Evolutionary conservation across 345 rosid genomes (phyloP).

Genomic region (Populus davidiana): DNA sequence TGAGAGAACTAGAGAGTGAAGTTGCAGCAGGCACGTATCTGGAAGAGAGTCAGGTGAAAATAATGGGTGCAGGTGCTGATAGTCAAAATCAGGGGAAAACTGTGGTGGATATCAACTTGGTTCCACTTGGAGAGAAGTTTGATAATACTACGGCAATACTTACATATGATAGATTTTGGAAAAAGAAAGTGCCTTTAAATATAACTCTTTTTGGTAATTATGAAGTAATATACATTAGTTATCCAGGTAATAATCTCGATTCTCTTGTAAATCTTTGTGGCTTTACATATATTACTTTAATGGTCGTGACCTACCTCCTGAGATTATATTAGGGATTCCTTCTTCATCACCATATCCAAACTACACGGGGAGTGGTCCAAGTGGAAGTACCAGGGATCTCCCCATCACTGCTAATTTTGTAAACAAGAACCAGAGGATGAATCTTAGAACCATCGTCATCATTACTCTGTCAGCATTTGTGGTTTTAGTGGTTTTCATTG

Average conservation of each 20-base stretch:
- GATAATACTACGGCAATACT: constrained; percentile 91
- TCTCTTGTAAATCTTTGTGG: constrained; percentile 14
- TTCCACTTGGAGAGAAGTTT: constrained; percentile 96
- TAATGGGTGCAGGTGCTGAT: constrained; percentile 98
- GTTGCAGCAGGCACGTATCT: constrained; percentile 87
- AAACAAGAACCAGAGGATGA: constrained; percentile 68
- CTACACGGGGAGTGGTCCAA: constrained; percentile 58
- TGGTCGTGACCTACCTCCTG: constrained; percentile 19
- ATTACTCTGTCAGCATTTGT: constrained; percentile 81
- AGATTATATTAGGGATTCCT: constrained; percentile 60
- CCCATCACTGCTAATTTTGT: constrained; percentile 64
- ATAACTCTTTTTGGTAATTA: constrained; percentile 75
- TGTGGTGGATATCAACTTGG: constrained; percentile 79
- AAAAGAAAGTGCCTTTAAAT: constrained; percentile 72
- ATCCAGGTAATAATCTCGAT: constrained; percentile 65
- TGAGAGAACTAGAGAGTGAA: constrained; percentile 90
- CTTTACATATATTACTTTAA: constrained; percentile 9
- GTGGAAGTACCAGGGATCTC: constrained; percentile 61
- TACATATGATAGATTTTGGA: constrained; percentile 73
- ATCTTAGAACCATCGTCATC: constrained; percentile 60
- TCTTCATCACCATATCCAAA: constrained; percentile 68
- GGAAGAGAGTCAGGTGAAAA: constrained; percentile 95
- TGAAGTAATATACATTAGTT: constrained; percentile 64
- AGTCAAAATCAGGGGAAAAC: constrained; percentile 85
- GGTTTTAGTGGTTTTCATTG: constrained; percentile 65